Evolutionary conservation across 2,329 filamentous ascomycete species (phyloP).

Genomic region (Colletotrichum lupini): DNA sequence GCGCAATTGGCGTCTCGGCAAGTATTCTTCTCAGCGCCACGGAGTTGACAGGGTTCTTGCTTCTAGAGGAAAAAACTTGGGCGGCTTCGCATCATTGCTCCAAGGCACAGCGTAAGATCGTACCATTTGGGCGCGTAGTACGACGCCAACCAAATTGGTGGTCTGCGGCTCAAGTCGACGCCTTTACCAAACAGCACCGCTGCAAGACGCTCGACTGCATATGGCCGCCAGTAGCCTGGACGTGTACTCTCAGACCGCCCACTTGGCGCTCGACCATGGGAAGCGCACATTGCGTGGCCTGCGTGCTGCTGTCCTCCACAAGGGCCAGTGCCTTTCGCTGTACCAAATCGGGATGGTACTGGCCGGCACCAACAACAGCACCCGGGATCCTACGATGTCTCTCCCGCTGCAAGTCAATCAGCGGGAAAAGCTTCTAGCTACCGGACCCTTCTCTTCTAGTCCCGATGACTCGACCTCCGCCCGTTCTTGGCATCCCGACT

Average conservation of each 20-base stretch:
- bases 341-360: neutral
- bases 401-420: slow-evolving; percentile 6
- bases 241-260: slow-evolving; percentile 9
- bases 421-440: slow-evolving; percentile 23
- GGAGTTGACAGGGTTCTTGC: neutral
- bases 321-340: neutral
- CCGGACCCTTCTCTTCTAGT: slow-evolving; percentile 17
- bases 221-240: neutral
- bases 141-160: neutral
- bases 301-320: neutral
- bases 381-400: slow-evolving; percentile 1
- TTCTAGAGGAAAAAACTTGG: neutral
- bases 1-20: neutral
- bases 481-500: slow-evolving; percentile 13
- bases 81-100: neutral
- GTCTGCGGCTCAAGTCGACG: neutral
- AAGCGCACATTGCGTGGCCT: slow-evolving; percentile 20
- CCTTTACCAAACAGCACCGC: neutral
- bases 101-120: neutral
- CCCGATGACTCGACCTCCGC: neutral
- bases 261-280: slow-evolving; percentile 4
- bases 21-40: slow-evolving; percentile 1
- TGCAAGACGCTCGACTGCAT: neutral
- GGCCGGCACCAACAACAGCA: neutral
- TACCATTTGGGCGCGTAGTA: neutral